phyloP scores from a whole-genome alignment of 2,329 filamentous ascomycete genomes.

The Claviceps quebecensis region DNA sequence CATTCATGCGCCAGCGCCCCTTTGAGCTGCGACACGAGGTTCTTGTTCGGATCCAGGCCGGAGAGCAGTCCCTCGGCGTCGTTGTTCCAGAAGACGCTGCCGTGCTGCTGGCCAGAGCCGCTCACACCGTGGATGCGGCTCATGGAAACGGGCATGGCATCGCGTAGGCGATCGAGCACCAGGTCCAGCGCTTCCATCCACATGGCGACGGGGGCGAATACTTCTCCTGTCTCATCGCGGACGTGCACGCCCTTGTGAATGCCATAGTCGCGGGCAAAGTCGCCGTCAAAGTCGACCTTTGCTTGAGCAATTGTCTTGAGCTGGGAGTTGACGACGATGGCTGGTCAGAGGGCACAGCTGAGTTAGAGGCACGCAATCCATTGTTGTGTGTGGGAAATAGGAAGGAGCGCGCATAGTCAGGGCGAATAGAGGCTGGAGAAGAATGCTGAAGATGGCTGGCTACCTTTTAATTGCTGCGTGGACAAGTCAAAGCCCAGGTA shows the following conservation, averaged over 20 bases:
- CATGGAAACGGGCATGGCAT: constrained; percentile 51
- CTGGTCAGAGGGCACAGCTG: constrained; percentile 34
- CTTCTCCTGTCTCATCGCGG: constrained; percentile 71
- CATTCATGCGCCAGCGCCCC: constrained; percentile 68
- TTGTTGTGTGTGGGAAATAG: background rate
- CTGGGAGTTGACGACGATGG: constrained; percentile 69
- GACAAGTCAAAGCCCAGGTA: constrained; percentile 94
- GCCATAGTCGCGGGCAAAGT: constrained; percentile 58
- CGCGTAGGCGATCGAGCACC: constrained; percentile 59
- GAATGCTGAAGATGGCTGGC: background rate
- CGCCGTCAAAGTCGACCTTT: constrained; percentile 89
- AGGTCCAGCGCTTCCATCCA: constrained; percentile 90
- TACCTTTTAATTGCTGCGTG: constrained; percentile 90
- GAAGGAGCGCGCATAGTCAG: background rate
- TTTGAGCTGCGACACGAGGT: constrained; percentile 58
- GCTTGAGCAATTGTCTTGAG: constrained; percentile 71
- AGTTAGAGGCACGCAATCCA: background rate
- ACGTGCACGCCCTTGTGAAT: constrained; percentile 79
- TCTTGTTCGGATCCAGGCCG: constrained; percentile 42
- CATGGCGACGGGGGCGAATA: constrained; percentile 84
- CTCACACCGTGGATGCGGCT: constrained; percentile 65
- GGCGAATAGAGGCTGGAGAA: background rate
- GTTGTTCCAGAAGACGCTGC: constrained; percentile 83
- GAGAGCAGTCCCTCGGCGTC: constrained; percentile 52
- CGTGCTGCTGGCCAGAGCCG: constrained; percentile 93